phyloP scores from a whole-genome alignment of 176 grass and related monocot species.

The Pharus latifolius region DNA sequence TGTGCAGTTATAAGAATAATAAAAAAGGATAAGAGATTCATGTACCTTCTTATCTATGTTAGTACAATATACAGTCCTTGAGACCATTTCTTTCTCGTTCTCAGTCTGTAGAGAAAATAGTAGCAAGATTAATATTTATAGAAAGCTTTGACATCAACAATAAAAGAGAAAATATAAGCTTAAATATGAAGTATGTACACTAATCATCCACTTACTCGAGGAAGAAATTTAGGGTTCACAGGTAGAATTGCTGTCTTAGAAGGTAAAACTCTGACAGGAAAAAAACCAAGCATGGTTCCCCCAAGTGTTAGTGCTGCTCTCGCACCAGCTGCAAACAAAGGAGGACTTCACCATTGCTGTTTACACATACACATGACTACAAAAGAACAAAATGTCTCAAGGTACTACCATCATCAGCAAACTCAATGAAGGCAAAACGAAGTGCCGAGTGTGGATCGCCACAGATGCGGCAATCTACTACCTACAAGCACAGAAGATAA shows the following conservation, averaged over 20 bases:
- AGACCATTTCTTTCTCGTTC: constrained; percentile 84
- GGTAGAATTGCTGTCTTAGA: constrained; percentile 89
- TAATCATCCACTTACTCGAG: constrained; percentile 31
- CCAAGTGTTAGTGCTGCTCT: constrained; percentile 63
- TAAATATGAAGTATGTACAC: neutral
- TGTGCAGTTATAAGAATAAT: neutral
- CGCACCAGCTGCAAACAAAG: constrained; percentile 59
- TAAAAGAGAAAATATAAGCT: neutral
- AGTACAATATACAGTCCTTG: constrained; percentile 93
- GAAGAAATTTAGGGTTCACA: constrained; percentile 94
- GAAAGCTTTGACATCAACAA: neutral
- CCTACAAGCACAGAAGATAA: constrained; percentile 30
- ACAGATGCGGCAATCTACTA: constrained; percentile 91
- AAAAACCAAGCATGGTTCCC: constrained; percentile 65
- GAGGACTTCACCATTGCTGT: neutral
- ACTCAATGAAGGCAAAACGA: constrained; percentile 92
- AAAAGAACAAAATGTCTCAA: constrained; percentile 2
- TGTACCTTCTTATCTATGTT: constrained; percentile 96
- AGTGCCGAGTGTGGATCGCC: constrained; percentile 82
- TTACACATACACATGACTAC: constrained; percentile 7
- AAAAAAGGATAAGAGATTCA: neutral
- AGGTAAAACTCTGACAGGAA: constrained; percentile 87
- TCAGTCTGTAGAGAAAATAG: constrained; percentile 42
- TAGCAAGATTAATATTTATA: neutral
- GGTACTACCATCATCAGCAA: constrained; percentile 72